Percentiles rank a stretch among this genome's conserved stretches.
Conservation (phyloP, 805 yeast genomes). For the Maudiozyma bulderi region DNA sequence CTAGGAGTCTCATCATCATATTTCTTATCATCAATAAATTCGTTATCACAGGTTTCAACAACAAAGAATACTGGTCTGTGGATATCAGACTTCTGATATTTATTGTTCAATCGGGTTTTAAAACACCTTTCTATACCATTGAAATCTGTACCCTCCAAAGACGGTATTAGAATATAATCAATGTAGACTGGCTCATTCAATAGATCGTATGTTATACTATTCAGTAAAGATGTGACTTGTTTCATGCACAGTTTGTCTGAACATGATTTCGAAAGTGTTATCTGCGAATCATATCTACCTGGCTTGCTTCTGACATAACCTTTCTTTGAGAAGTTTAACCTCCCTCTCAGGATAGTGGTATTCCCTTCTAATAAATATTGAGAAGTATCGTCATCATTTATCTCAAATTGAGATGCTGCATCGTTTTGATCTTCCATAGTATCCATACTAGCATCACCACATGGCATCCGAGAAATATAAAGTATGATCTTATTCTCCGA, state of each 20-base stretch:
- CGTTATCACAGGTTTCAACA: conserved; percentile 1
- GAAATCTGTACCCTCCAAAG: conserved; percentile 1
- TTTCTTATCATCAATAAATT: conserved; percentile 15
- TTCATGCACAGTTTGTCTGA: conserved; percentile 68
- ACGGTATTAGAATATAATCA: conserved; percentile 42
- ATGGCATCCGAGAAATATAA: conserved; percentile 69
- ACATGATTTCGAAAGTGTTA: conserved; percentile 75
- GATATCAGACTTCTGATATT: not conserved
- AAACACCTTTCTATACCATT: conserved; percentile 11
- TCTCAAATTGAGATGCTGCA: conserved; percentile 11
- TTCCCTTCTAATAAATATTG: conserved; percentile 24
- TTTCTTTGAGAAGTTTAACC: conserved; percentile 42
- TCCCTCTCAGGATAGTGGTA: conserved; percentile 43
- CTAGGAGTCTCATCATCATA: conserved; percentile 12
- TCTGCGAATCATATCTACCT: conserved; percentile 70
- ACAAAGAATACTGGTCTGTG: conserved; percentile 1
- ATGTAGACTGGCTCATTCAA: conserved; percentile 26
- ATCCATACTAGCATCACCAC: conserved; percentile 82
- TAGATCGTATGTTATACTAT: conserved; percentile 36
- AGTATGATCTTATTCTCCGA: conserved; percentile 40
- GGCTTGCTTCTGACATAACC: conserved; percentile 88
- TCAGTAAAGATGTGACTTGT: conserved; percentile 50
- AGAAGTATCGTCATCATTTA: conserved; percentile 11
- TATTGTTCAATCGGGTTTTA: conserved; percentile 4
- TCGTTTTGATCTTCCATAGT: conserved; percentile 11